Base-by-base conservation (phyloP, 192 early-diverging fungal genomes). In the Dispira simplex region DNA sequence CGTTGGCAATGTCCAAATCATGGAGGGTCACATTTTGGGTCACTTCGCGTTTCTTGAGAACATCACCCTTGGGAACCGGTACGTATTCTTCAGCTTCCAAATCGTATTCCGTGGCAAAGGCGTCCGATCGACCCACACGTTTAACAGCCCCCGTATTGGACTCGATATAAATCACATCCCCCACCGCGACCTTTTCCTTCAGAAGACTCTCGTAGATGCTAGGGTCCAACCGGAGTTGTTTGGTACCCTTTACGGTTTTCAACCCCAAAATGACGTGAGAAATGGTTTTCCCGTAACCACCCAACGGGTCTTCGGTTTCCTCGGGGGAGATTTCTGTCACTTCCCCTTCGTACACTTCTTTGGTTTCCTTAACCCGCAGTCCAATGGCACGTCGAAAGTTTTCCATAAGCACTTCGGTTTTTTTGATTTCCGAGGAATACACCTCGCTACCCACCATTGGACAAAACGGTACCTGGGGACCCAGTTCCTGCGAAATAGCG, bases 331-430 rank as follows among this genome's bases (percentile, higher is more conserved):
- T 76, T 67, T 99, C 94, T 0, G 92, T 96, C 25, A 99, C 92
- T 73, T 99, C 97, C 60, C 97, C 97, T 73, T 99, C 97, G 67
- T 99, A 99, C 0, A 99, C 97, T 74, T 99, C 94, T 75, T 97
- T 99, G 26, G 91, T 92, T 66, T 99, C 97, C 75, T 97, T 97
- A 73, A 97, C 92, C 43, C 94, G 83, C 56, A 99, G 75, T 25
- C 90, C 90, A 71, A 99, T 99, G 44, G 97, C 90, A 58, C 95
- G 78, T 49, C 97, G 82, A 76, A 99, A 97, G 82, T 92, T 96
- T 66, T 97, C 93, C 97, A 99, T 99, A 32, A 99, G 79, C n/a
- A 99, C 93, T 70, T 97, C 97, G 0, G 97, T 97, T 78, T 99
- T 99, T 71, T 99, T 99, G 57, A 99, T 90, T 73, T 99, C 97